Conservation (phyloP, 192 early-diverging fungal genomes). For the Coemansia sp. region DNA sequence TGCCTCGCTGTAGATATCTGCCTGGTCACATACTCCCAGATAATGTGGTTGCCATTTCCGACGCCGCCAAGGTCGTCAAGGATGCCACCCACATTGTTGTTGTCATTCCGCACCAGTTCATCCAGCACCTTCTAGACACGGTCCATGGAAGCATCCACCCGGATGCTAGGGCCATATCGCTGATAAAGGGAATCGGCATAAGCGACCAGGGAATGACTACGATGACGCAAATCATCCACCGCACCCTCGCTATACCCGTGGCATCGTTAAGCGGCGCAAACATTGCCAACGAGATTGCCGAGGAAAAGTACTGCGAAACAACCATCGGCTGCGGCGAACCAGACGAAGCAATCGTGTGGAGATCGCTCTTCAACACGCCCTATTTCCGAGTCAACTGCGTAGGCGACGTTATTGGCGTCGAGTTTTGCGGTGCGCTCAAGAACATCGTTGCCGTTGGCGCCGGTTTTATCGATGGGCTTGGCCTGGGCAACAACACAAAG, state of each 20-base stretch:
- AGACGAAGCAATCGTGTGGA: conserved; percentile 75
- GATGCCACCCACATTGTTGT: conserved; percentile 91
- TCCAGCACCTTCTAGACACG: conserved; percentile 67
- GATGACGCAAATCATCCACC: conserved; percentile 79
- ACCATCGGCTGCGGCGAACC: conserved; percentile 79
- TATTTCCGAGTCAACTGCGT: conserved; percentile 88
- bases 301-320: conserved; percentile 93
- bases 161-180: conserved; percentile 83
- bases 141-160: conserved; percentile 63
- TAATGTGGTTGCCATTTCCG: conserved; percentile 84
- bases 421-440: conserved; percentile 97
- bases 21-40: conserved; percentile 81
- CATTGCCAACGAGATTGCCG: conserved; percentile 94
- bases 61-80: conserved; percentile 72
- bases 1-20: conserved; percentile 56
- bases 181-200: conserved; percentile 93
- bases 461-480: conserved; percentile 92
- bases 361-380: conserved; percentile 79
- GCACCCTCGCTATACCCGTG: conserved; percentile 73
- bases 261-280: conserved; percentile 93
- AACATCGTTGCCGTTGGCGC: conserved; percentile 98
- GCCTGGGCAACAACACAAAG: conserved; percentile 93
- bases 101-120: conserved; percentile 95
- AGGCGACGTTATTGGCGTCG: conserved; percentile 86
- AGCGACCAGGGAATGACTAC: conserved; percentile 71